Evolutionary conservation across 495 filamentous ascomycete species (phyloP), one percentile per base, ranked within the genome.

Genomic region (Evansstolkia leycettana): DNA sequence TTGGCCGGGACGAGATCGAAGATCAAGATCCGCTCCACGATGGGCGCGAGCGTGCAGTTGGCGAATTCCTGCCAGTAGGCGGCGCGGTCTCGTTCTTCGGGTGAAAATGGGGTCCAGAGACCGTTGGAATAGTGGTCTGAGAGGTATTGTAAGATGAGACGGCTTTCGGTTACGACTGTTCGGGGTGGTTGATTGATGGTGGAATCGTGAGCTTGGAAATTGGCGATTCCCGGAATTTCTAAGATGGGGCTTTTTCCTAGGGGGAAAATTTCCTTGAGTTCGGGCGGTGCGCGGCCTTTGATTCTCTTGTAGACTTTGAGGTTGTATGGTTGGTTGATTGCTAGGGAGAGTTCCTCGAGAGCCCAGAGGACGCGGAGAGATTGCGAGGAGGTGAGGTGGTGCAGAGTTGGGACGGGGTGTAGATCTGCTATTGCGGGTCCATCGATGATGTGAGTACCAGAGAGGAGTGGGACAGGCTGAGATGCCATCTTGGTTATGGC

Each of bases 321-420:
- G 15, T 29, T 24, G 19, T 29, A 41, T 2, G 19, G 17, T 4
- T 24, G 27, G 16, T 26, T 25, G 16, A 8, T 13, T 3, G 32
- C 24, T 1, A 26, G 26, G n/a, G 32, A 13, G 15, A 41, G 33
- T 17, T 41, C 39, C 17, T 41, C 39, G 6, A 41, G 39, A 11
- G 39, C 39, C 39, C 39, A 41, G 39, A 41, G 39, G 16, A 41
- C 16, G 17, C 39, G 39, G 20, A 41, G 23, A 5, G 39, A 41
- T 25, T 29, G 27, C 10, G 39, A 35, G 11, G 32, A 36, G 15
- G 14, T 30, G 17, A 41, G 33, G 28, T 41, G 39, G 19, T 41
- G 17, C 8, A 41, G 33, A 10, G 28, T 38, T 10, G 24, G 12
- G 20, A 23, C 9, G 20, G 20, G 9, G 20, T n/a, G n/a, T n/a